Conservation (phyloP, 768 basidiomycete genomes). For the Chalciporus sphaerocephalus region DNA sequence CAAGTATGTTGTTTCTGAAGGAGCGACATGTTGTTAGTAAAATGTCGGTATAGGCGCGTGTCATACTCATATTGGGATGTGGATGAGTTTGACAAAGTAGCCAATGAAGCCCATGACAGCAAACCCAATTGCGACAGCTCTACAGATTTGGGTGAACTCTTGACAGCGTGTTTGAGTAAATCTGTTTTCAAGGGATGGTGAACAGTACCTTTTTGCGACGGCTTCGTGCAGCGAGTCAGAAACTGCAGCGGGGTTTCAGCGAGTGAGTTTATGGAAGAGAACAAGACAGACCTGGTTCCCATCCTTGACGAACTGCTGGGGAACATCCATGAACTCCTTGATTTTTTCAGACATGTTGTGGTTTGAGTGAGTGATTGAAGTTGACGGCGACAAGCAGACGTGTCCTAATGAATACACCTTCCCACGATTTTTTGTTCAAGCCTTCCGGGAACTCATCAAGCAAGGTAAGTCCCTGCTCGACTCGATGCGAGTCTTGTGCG, state of each 20-base stretch:
- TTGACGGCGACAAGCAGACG: constrained; percentile 22
- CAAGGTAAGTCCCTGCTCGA: constrained; percentile 14
- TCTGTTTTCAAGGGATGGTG: not conserved
- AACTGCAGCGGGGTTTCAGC: constrained; percentile 52
- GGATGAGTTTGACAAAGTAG: constrained; percentile 96
- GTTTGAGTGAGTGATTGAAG: constrained; percentile 13
- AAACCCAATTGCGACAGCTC: constrained; percentile 95
- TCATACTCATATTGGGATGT: constrained; percentile 89
- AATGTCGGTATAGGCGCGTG: not conserved
- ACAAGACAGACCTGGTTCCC: constrained; percentile 74
- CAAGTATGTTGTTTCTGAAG: constrained; percentile 90
- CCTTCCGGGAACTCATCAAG: constrained; percentile 1
- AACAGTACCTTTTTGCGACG: constrained; percentile 79
- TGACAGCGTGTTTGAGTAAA: constrained; percentile 9
- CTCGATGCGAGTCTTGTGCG: not conserved
- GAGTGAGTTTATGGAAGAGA: constrained; percentile 3
- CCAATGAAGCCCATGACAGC: constrained; percentile 99
- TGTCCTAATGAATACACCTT: constrained; percentile 21
- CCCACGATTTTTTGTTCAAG: constrained; percentile 22
- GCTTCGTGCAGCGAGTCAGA: constrained; percentile 95
- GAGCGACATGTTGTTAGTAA: constrained; percentile 16
- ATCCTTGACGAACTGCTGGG: constrained; percentile 88
- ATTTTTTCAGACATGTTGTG: constrained; percentile 80
- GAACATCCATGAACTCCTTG: constrained; percentile 85
- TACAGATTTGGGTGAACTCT: constrained; percentile 96